Percentiles rank a stretch among this genome's conserved stretches.
Conservation (phyloP, 352 stramenopile species). For the Pythium insidiosum region DNA sequence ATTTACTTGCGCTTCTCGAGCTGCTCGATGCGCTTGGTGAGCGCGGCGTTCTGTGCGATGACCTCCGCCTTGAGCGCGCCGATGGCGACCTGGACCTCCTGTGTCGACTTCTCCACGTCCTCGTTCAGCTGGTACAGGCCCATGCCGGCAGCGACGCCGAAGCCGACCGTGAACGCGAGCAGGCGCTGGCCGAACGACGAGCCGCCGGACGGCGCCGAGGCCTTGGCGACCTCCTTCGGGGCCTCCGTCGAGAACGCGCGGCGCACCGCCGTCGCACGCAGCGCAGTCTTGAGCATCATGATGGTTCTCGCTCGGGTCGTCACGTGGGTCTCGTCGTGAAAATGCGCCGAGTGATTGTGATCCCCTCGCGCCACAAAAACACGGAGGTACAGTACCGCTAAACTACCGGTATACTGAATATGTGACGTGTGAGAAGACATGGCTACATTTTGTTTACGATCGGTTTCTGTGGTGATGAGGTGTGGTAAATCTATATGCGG, state of each 20-base stretch:
- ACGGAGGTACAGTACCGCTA: too few relatives aligned
- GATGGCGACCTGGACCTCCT: constrained; percentile 62
- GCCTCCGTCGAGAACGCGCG: constrained; percentile 49
- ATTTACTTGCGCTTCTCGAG: constrained; percentile 69
- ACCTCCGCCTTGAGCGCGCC: constrained; percentile 59
- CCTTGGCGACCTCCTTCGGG: constrained; percentile 16
- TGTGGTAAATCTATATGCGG: too few relatives aligned
- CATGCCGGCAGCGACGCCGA: constrained; percentile 46
- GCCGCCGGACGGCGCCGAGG: constrained; percentile 18
- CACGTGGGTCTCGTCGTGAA: not conserved
- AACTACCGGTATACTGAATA: too few relatives aligned
- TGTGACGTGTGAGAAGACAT: too few relatives aligned
- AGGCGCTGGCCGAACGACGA: constrained; percentile 71
- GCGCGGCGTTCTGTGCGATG: constrained; percentile 53
- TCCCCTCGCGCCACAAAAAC: not conserved
- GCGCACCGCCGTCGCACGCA: constrained; percentile 15
- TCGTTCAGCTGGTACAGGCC: constrained; percentile 67
- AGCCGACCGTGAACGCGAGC: constrained; percentile 60
- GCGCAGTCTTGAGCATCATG: constrained; percentile 20
- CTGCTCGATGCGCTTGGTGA: constrained; percentile 67
- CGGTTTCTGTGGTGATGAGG: too few relatives aligned
- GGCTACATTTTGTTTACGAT: too few relatives aligned
- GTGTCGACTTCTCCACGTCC: constrained; percentile 61
- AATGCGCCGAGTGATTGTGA: too few relatives aligned
- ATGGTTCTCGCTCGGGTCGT: not conserved